Conservation (phyloP, 2,329 filamentous ascomycete species). For the Chaetomium sp. region DNA sequence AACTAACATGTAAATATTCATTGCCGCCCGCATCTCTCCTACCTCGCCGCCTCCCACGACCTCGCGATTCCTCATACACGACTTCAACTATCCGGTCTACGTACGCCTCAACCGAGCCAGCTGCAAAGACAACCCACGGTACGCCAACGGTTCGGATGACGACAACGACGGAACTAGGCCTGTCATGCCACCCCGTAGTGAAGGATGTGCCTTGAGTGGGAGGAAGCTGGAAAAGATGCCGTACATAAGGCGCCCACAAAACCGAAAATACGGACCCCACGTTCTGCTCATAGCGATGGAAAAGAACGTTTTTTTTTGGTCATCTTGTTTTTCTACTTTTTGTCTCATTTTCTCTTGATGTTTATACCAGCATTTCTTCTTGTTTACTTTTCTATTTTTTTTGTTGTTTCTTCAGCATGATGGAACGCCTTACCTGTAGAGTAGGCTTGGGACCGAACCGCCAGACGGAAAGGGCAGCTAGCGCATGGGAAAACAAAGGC, state of each 20-base stretch:
- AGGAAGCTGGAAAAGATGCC: constrained; percentile 1
- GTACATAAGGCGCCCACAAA: constrained; percentile 11
- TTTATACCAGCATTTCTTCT: constrained; percentile 2
- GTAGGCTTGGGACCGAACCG: too few species aligned
- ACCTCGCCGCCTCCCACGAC: background rate
- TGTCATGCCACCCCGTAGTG: background rate
- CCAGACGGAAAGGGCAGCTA: too few species aligned
- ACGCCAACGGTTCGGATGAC: too few species aligned
- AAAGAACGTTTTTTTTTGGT: background rate
- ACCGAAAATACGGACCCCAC: constrained; percentile 6
- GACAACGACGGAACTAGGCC: background rate
- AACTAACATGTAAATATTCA: constrained; percentile 2
- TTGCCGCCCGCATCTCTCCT: background rate
- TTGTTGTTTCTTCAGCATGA: too few species aligned
- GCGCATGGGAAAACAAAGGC: too few species aligned
- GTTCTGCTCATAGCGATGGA: background rate
- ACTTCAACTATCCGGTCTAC: background rate
- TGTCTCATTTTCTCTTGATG: constrained; percentile 5
- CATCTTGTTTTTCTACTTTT: constrained; percentile 4
- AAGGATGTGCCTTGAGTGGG: background rate
- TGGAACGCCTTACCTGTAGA: too few species aligned
- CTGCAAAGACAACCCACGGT: too few species aligned
- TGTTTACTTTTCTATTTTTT: background rate
- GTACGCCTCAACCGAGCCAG: too few species aligned
- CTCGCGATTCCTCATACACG: background rate